Evolutionary conservation across 805 yeast species (phyloP).

Genomic region (Yarrowia divulgata): DNA sequence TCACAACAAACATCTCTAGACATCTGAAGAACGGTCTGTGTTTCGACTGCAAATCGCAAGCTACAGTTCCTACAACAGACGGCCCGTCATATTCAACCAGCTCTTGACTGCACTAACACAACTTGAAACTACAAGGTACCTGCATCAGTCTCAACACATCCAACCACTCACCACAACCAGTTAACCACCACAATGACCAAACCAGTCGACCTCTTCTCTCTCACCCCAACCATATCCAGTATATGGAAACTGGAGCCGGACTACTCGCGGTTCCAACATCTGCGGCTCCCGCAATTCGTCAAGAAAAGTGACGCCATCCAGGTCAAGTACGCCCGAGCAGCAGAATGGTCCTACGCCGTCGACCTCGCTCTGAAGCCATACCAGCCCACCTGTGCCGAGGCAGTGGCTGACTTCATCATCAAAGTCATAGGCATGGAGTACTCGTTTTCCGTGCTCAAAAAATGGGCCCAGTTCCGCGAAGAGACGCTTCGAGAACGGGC

Average conservation of each 20-base stretch:
- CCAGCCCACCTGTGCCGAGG: constrained; percentile 30
- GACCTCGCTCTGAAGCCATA: constrained; percentile 9
- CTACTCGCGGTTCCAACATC: constrained; percentile 10
- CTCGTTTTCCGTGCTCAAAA: constrained; percentile 2
- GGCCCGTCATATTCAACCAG: too few species aligned
- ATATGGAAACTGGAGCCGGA: constrained; percentile 22
- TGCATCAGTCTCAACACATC: too few species aligned
- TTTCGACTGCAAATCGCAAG: too few species aligned
- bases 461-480: constrained; percentile 33
- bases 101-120: too few species aligned
- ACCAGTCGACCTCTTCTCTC: constrained; percentile 18
- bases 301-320: background rate
- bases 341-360: constrained; percentile 26
- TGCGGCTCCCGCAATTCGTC: constrained; percentile 4
- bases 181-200: background rate
- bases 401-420: constrained; percentile 20
- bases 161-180: too few species aligned
- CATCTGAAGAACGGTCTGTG: too few species aligned
- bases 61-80: too few species aligned
- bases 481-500: constrained; percentile 9
- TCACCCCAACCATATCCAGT: constrained; percentile 14
- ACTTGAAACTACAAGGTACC: too few species aligned
- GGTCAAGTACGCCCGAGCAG: constrained; percentile 21
- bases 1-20: too few species aligned
- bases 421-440: constrained; percentile 24